phyloP scores from a whole-genome alignment of 306 rosid species.

The Cicer arietinum region DNA sequence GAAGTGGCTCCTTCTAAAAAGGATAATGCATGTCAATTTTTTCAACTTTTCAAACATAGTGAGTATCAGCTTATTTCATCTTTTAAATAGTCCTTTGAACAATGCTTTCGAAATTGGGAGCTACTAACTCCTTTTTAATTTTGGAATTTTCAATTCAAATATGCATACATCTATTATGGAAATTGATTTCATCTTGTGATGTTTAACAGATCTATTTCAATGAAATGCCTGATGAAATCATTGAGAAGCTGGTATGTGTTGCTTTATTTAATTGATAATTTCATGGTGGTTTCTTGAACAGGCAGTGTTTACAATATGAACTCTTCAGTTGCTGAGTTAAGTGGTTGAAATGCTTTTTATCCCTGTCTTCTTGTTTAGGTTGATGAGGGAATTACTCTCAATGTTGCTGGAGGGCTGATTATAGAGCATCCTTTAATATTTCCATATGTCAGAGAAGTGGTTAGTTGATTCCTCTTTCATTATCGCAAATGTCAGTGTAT shows the following conservation, averaged over 20 bases:
- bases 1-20: neutral
- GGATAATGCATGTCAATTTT: neutral
- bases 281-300: slow-evolving; percentile 28
- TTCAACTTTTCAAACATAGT: neutral
- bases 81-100: neutral
- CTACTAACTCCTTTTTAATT: neutral
- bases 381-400: slow-evolving; percentile 84
- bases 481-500: slow-evolving; percentile 16
- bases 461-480: slow-evolving; percentile 57
- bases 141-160: neutral
- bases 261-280: slow-evolving; percentile 38
- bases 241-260: slow-evolving; percentile 79
- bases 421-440: slow-evolving; percentile 87
- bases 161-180: neutral
- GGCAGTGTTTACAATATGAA: neutral
- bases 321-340: slow-evolving; percentile 22
- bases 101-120: neutral
- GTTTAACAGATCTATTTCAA: slow-evolving; percentile 82
- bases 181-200: slow-evolving; percentile 43
- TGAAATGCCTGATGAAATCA: slow-evolving; percentile 83
- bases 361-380: slow-evolving; percentile 52
- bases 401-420: slow-evolving; percentile 92
- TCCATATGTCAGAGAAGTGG: slow-evolving; percentile 90
- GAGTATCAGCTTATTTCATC: neutral
- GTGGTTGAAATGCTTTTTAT: slow-evolving; percentile 10